Percentiles rank a stretch among this genome's conserved stretches.
phyloP scores from a whole-genome alignment of 306 rosid genomes.

The Mimosa pudica region DNA sequence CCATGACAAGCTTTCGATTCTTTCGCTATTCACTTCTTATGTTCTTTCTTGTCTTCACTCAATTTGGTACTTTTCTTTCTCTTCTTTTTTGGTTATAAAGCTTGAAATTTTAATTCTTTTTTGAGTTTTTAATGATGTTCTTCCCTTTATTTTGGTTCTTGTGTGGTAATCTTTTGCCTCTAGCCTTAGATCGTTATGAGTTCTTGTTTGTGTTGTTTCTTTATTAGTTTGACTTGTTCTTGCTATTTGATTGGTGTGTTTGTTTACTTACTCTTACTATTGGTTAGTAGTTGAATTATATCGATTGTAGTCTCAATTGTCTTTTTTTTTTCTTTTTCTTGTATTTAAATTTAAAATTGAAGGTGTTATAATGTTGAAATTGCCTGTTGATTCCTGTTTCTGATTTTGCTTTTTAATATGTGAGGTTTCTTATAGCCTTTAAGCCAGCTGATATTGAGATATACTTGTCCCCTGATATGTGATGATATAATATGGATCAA shows the following conservation, averaged over 20 bases:
- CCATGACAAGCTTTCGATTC: constrained; percentile 46
- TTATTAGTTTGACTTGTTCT: constrained; percentile 18
- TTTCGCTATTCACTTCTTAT: constrained; percentile 35
- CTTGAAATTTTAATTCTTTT: constrained; percentile 1
- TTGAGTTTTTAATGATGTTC: not conserved
- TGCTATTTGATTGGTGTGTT: constrained; percentile 25
- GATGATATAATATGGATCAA: not conserved
- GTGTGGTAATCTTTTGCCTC: constrained; percentile 5
- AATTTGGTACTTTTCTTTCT: constrained; percentile 59
- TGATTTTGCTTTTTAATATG: constrained; percentile 9
- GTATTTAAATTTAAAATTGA: not conserved
- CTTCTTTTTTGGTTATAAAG: not conserved
- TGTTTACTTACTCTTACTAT: constrained; percentile 27
- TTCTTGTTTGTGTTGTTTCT: constrained; percentile 16
- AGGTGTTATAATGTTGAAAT: not conserved
- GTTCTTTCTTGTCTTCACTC: constrained; percentile 55
- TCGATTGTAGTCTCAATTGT: constrained; percentile 23
- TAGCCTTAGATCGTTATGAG: not conserved
- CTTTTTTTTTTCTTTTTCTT: constrained; percentile 20
- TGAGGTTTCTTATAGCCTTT: not conserved
- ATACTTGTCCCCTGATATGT: constrained; percentile 22
- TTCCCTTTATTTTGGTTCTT: not conserved
- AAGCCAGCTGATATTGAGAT: constrained; percentile 6
- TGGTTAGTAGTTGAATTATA: constrained; percentile 31
- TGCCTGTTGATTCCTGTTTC: constrained; percentile 21